Base-by-base conservation (phyloP, 805 yeast species). In the Ogataea pignaliae region DNA sequence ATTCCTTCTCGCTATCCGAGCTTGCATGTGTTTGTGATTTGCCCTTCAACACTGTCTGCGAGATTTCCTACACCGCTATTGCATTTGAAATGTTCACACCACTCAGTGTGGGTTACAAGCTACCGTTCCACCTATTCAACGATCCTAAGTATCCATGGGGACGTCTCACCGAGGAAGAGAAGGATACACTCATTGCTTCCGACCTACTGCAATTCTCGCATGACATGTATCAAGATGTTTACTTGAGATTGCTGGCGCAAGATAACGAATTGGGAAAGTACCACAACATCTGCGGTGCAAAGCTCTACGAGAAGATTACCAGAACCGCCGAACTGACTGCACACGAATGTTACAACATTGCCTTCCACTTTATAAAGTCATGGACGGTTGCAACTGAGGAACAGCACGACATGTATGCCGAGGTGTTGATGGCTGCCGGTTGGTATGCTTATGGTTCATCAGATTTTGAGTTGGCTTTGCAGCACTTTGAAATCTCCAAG, bases 341-440 rank as follows among this genome's bases (percentile, higher is more conserved):
- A 3, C 18, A 43, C 14, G 48, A 53, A 14, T 66, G 65, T 37
- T 58, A 69, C 21, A 56, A 54, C 31, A 65, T 72, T 60, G 73
- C 76, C 1, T 59, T 60, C 14, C 76, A 73, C 46, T 59, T 74
- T 31, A 47, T 60, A 15, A 53, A 55, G 17, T 70, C 78, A 2
- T 59, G 53, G 36, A 57, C 63, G 10, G 57, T 61, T 11, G 70
- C 62, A 3, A 64, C 62, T 5, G 47, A 51, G 1, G 68, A 65
- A 4, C 80, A 76, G 33, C 42, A 45, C 16, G 16, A 13, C 11
- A 60, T 58, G 0, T 76, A 71, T 42, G 46, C 66, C 13, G 66
- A 65, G 2, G 69, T 72, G 6, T 53, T 75, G 34, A 59, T 68
- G 3, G 60, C 62, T 16, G 77, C 79, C 0, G 78, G 78, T 1